Base-by-base conservation (phyloP, 768 basidiomycete genomes). In the Chiua virens region DNA sequence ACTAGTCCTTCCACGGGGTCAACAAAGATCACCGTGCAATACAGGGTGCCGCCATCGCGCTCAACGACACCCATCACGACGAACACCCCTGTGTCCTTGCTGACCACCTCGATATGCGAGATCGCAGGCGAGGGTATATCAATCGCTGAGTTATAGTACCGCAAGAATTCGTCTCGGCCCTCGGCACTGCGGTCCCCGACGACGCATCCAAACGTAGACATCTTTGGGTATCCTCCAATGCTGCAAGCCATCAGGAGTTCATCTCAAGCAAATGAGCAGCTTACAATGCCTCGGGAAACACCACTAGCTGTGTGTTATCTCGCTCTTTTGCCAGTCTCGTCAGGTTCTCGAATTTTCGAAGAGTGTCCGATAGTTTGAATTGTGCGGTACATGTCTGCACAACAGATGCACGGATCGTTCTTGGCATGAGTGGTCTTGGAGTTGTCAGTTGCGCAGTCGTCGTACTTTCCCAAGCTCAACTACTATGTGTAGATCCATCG, bases 51-150 rank as follows among this genome's bases (percentile, higher is more conserved):
- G 9, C 74, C 72, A 17, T 78, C 80, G 14, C 75, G 73, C 58
- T 86, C 85, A 44, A 86, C 76, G 15, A 83, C 73, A 1, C 84
- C 84, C 23, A 81, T 72, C 45, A 85, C 79, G 30, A 86, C 65
- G 58, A 82, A 82, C 14, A 85, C 74, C 10, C 67, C 73, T 1
- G 73, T 72, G 27, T 75, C 75, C 45, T 67, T 72, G 51, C 79
- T 75, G 53, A 85, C 72, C 8, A 61, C 57, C 53, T 81, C 81
- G 14, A 86, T 72, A 3, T 71, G 70, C 21, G 71, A 59, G 36
- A 78, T 70, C 0, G 79, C 70, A 9, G 76, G 68, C 3, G 81
- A 82, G 0, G 83, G 81, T 42, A 86, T 69, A 15, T 79, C 76
- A 47, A 86, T 76, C 7, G 83, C 83, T 13, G 79, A 77, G 4